Base-by-base conservation (phyloP, 176 grass and related monocot species). In the Stipa capillata region DNA sequence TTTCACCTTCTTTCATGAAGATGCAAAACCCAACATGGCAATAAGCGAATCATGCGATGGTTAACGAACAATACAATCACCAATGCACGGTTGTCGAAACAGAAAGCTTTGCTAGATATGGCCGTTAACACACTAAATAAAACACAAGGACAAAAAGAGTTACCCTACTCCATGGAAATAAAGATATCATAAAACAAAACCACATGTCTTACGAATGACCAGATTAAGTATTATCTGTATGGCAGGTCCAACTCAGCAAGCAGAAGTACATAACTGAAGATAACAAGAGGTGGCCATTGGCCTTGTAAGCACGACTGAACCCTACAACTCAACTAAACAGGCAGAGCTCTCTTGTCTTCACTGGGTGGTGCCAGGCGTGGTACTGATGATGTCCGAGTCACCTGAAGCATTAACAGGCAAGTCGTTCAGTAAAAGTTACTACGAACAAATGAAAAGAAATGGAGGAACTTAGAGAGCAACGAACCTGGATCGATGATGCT, bases 351-450 rank as follows among this genome's bases (percentile, higher is more conserved):
- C 14, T 50, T 1, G 21, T 83, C 83, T 85, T 93, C 84, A 99
- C 86, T 95, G 96, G 42, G 88, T 73, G 44, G 87, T 81, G 65
- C 72, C 79, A 43, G 90, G 77, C 9, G 90, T 72, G 43, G 81
- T 89, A 53, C 65, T 93, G 75, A 99, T 92, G 84, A 99, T 99
- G 89, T 99, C 96, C 1, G 96, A 95, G 72, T 99, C 96, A 82
- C 96, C 96, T 98, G 75, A 73, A 83, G 10, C 2, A 77, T n/a
- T 16, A 28, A 36, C 6, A 28, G 9, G 3, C 6, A 18, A 63
- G 56, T 64, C 1, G 23, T 4, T 35, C 65, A 56, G 51, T 14
- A 42, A 7, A 47, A 15, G 8, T 21, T 9, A 28, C 1, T 29
- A 32, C 0, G 11, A 13, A 11, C 2, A 32, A 14, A 8, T 9